These are phyloP conservation scores for Chalciporus sphaerocephalus DNA, from an alignment of 768 basidiomycete species.

Conservation along the genomic window DNA sequence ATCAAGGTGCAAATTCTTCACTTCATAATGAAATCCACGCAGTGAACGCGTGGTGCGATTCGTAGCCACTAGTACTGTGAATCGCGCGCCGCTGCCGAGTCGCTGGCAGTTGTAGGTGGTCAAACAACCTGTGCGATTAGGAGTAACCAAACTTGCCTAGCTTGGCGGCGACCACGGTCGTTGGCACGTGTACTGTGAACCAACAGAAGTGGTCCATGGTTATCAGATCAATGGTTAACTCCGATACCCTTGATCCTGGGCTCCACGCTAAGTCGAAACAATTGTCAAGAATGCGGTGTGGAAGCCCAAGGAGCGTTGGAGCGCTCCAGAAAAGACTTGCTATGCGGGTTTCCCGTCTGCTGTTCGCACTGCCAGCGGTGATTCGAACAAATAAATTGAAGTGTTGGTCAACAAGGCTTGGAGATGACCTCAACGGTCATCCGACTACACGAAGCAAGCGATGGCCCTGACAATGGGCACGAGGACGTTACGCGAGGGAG, in stretches of 20 bases:
- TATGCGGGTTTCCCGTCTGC: too few species aligned
- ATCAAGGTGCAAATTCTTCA: not conserved
- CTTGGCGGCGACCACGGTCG: not conserved
- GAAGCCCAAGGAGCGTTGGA: not conserved
- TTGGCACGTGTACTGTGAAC: conserved; percentile 21
- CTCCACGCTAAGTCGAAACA: conserved; percentile 2
- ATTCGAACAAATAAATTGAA: not conserved
- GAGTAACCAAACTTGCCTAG: conserved; percentile 9
- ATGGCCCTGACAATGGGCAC: conserved; percentile 12
- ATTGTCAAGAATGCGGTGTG: not conserved
- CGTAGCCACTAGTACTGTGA: not conserved
- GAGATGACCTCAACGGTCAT: conserved; percentile 2
- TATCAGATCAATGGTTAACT: conserved; percentile 7
- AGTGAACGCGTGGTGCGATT: conserved; percentile 9
- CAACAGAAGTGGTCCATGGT: conserved; percentile 5
- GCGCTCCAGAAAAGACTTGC: too few species aligned
- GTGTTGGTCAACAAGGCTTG: conserved; percentile 1
- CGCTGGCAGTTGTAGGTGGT: conserved; percentile 4
- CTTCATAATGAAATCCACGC: conserved; percentile 4
- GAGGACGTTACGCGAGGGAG: conserved; percentile 28
- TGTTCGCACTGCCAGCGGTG: conserved; percentile 7
- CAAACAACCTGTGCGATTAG: conserved; percentile 7
- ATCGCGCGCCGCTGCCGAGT: conserved; percentile 7
- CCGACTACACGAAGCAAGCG: conserved; percentile 4
- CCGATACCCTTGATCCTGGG: conserved; percentile 21